phyloP scores from a whole-genome alignment of 345 rosid genomes.

The Brassica nigra region DNA sequence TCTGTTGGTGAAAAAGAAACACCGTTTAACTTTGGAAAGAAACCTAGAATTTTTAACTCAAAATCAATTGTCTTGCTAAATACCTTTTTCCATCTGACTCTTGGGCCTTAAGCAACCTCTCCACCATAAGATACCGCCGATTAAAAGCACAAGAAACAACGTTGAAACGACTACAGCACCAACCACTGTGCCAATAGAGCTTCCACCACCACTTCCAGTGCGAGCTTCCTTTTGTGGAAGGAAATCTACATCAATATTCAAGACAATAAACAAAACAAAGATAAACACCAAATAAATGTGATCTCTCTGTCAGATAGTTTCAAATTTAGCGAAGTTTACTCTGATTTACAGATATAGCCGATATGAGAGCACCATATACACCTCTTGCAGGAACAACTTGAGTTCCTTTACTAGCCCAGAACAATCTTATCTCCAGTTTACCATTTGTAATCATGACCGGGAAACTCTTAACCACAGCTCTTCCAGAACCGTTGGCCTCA shows the following conservation, averaged over 20 bases:
- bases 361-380: slow-evolving; percentile 64
- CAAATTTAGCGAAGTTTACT: slow-evolving; percentile 32
- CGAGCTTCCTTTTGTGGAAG: slow-evolving; percentile 30
- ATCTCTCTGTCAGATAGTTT: neutral
- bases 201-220: slow-evolving; percentile 26
- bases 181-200: slow-evolving; percentile 31
- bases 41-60: neutral
- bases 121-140: slow-evolving; percentile 55
- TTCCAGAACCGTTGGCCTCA: slow-evolving; percentile 55
- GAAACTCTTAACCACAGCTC: slow-evolving; percentile 33
- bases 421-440: slow-evolving; percentile 56
- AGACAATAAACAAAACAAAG: neutral
- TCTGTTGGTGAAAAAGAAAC: slow-evolving; percentile 34
- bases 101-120: slow-evolving; percentile 45
- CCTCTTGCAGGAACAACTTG: slow-evolving; percentile 43
- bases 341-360: slow-evolving; percentile 53
- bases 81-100: slow-evolving; percentile 46
- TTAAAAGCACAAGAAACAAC: slow-evolving; percentile 38
- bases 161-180: slow-evolving; percentile 41
- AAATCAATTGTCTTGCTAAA: neutral
- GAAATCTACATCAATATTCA: slow-evolving; percentile 34
- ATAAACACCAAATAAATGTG: neutral
- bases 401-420: slow-evolving; percentile 78
- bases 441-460: slow-evolving; percentile 28
- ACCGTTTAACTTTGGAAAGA: slow-evolving; percentile 12